Base-by-base conservation (phyloP, 1,284 basidiomycete species). In the Pascua guehoae region DNA sequence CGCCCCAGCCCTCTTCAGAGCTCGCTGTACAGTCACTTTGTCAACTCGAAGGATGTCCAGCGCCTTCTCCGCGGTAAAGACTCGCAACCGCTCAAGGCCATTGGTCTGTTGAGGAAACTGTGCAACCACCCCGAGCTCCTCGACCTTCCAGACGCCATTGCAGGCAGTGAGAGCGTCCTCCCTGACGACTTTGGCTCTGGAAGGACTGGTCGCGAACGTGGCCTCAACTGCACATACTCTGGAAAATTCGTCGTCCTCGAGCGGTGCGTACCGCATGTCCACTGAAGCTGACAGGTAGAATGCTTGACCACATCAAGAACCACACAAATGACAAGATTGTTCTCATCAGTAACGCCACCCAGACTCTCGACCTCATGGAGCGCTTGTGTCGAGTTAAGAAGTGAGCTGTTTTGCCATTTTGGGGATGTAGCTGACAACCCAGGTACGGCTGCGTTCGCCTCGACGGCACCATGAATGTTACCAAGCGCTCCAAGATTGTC, bases 121-220 rank as follows among this genome's bases (percentile, higher is more conserved):
- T 97, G 94, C 79, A 98, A 98, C 73, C 96, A 98, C 70, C 95
- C 95, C 0, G 91, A 95, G 74, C 81, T 99, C 46, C 83, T 99
- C 47, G 85, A 95, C 67, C 78, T 98, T 4, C 90, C 91, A 0
- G 82, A 85, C 7, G 95, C 98, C 71, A 80, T 99, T 57, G 85
- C 83, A 32, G 95, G 95, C 1, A 91, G 87, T 45, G 91, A 95
- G 48, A 71, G 84, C 47, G 79, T 91, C 24, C 87, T 96, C 58
- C 95, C 95, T 0, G 86, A 88, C 41, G 93, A 86, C 14, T 98
- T 77, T 48, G 57, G 61, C 17, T 58, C 60, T 1, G 71, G 70
- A 43, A 63, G 64, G 54, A 52, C 57, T 11, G 71, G 76, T 1
- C 61, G 83, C 79, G 67, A 85, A 83, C 50, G 80, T 72, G 62